phyloP scores from a whole-genome alignment of 306 rosid species.

The Begonia fuchsioides region DNA sequence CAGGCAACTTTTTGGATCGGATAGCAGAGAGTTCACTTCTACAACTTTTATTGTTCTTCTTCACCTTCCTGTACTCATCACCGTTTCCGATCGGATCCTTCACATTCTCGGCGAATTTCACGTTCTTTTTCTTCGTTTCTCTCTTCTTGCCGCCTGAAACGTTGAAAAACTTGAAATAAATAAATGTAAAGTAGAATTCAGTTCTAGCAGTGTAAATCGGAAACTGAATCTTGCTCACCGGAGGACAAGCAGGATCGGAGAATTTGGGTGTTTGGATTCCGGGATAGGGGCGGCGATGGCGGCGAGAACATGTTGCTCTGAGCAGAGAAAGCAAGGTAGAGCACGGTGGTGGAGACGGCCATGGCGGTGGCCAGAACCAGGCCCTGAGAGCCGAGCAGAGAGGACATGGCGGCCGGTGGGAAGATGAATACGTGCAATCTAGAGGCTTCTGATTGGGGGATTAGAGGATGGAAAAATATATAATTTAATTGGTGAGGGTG shows the following conservation, averaged over 20 bases:
- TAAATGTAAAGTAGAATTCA: too few relatives aligned
- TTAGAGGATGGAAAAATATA: background rate
- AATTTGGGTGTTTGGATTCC: background rate
- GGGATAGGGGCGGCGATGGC: background rate
- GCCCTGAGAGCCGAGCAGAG: conserved; percentile 20
- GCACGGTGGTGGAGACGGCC: conserved; percentile 26
- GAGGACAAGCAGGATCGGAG: conserved; percentile 53
- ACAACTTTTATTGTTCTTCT: conserved; percentile 12
- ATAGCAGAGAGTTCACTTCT: conserved; percentile 7
- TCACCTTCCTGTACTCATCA: conserved; percentile 18
- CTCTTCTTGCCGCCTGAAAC: conserved; percentile 24
- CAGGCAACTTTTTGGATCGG: conserved; percentile 13
- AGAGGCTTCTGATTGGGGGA: background rate
- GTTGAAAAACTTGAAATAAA: too few relatives aligned
- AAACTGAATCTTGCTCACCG: conserved; percentile 16
- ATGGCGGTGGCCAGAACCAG: conserved; percentile 31
- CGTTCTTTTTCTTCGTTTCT: conserved; percentile 51
- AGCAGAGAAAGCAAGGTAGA: conserved; percentile 25
- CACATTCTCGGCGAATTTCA: conserved; percentile 58
- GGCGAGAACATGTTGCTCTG: conserved; percentile 7
- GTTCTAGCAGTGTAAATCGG: too few relatives aligned
- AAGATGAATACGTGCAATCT: background rate
- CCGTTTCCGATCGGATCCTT: conserved; percentile 24
- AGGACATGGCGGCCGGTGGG: conserved; percentile 24
- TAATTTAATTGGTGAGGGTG: background rate